Evolutionary conservation across 2,329 filamentous ascomycete species (phyloP), one percentile per base, ranked within the genome.

Genomic region (Delphinella strobiligena): DNA sequence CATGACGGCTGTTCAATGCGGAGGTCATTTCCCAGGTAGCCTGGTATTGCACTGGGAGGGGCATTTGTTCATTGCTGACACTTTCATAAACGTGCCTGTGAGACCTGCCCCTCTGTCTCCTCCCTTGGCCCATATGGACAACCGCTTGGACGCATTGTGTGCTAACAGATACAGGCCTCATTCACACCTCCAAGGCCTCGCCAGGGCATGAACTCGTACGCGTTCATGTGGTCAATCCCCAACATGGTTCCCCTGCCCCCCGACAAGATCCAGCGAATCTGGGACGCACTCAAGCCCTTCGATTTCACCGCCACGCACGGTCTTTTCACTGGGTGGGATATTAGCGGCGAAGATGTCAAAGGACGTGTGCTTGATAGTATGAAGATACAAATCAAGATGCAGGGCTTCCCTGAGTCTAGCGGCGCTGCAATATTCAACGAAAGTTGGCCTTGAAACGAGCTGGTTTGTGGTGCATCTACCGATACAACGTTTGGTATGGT

Each of bases 11-110:
- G 66, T 89, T 37, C 84, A 85, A 56, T 67, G 80, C 0, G 82
- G 83, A 0, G 85, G 85, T 0, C 84, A 93, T 61, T 91, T 91
- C 51, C 79, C 80, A 0, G 85, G 85, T 0, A 83, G 77, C 47
- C 60, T 81, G 43, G 75, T 86, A 3, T 54, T 83, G 44, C 68
- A 80, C 17, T 82, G 74, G 58, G 67, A 70, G 14, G 59, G 61
- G 1, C 69, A 68, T 35, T 60, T 91, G n/a, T 69, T 89, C 43
- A 70, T 87, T 42, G 83, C 84, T 4, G 85, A 93, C 59, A 85
- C 81, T 3, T 69, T 91, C 35, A 68, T 84, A 47, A 82, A 78
- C 17, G 80, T 81, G 3, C 80, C 82, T 0, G 67, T 66, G 42
- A 41, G 63, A n/a, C n/a, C n/a, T 55, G 11, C 19, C 12, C 10